Percentiles rank a stretch among this genome's conserved stretches.
phyloP scores from a whole-genome alignment of 441 rosid species.

The Gossypium gossypioides region DNA sequence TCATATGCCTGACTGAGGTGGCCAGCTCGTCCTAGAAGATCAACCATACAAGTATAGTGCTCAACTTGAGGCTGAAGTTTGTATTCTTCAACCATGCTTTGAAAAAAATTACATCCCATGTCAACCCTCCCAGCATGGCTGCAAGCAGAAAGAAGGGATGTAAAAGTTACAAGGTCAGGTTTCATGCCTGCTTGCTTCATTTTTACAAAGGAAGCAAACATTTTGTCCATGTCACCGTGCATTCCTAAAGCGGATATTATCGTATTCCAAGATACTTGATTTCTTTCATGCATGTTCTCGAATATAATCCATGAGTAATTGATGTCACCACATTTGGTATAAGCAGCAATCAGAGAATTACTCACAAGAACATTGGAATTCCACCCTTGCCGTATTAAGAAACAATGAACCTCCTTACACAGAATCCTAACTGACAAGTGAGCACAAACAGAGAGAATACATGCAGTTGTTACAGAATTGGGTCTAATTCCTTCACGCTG shows the following conservation, averaged over 20 bases:
- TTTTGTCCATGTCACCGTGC: conserved; percentile 21
- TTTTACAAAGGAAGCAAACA: conserved; percentile 22
- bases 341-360: conserved; percentile 32
- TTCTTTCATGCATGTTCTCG: conserved; percentile 18
- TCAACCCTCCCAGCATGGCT: conserved; percentile 26
- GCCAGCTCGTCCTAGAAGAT: conserved; percentile 39
- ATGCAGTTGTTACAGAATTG: conserved; percentile 27
- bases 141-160: conserved; percentile 29
- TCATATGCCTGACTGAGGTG: conserved; percentile 28
- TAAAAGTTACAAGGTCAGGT: conserved; percentile 25
- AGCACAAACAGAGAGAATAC: conserved; percentile 29
- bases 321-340: conserved; percentile 36
- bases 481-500: conserved; percentile 29
- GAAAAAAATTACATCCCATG: conserved; percentile 25
- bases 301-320: conserved; percentile 23
- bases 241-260: conserved; percentile 26
- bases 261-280: conserved; percentile 29
- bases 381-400: conserved; percentile 26
- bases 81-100: conserved; percentile 23
- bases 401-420: conserved; percentile 36
- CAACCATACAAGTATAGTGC: conserved; percentile 43
- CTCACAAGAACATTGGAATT: conserved; percentile 24
- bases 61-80: conserved; percentile 27
- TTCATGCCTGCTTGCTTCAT: conserved; percentile 23
- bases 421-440: conserved; percentile 22